phyloP scores from a whole-genome alignment of 768 basidiomycete genomes.

The Lactarius hatsudake region DNA sequence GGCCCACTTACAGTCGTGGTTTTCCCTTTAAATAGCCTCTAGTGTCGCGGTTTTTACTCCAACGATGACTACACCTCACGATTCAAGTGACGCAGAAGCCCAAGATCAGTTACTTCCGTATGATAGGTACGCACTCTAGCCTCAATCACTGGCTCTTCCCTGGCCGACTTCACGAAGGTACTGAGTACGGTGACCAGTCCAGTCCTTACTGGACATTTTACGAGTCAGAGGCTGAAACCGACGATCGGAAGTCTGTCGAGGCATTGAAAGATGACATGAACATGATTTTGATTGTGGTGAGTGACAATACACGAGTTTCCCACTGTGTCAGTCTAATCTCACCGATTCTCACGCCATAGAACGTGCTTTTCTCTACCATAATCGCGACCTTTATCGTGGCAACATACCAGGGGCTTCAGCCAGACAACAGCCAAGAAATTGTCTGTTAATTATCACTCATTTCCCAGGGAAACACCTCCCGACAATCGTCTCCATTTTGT shows the following conservation, averaged over 20 bases:
- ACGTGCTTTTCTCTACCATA: slow-evolving; percentile 24
- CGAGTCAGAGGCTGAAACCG: slow-evolving; percentile 11
- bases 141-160: neutral
- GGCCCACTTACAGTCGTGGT: neutral
- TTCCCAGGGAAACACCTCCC: neutral
- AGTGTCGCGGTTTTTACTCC: neutral
- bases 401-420: slow-evolving; percentile 15
- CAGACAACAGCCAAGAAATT: slow-evolving; percentile 1
- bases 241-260: slow-evolving; percentile 16
- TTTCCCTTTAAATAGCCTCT: neutral
- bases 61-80: neutral
- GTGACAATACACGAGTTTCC: neutral
- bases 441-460: slow-evolving; percentile 4
- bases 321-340: neutral
- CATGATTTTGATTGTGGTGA: slow-evolving; percentile 24
- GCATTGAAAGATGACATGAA: slow-evolving; percentile 17
- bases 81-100: neutral
- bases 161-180: neutral
- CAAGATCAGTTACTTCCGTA: neutral
- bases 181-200: neutral
- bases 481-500: neutral
- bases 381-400: slow-evolving; percentile 25
- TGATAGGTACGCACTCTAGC: neutral
- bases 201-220: slow-evolving; percentile 25
- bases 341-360: neutral